phyloP scores from a whole-genome alignment of 2,329 filamentous ascomycete species.

The Pseudocercospora crystallina region DNA sequence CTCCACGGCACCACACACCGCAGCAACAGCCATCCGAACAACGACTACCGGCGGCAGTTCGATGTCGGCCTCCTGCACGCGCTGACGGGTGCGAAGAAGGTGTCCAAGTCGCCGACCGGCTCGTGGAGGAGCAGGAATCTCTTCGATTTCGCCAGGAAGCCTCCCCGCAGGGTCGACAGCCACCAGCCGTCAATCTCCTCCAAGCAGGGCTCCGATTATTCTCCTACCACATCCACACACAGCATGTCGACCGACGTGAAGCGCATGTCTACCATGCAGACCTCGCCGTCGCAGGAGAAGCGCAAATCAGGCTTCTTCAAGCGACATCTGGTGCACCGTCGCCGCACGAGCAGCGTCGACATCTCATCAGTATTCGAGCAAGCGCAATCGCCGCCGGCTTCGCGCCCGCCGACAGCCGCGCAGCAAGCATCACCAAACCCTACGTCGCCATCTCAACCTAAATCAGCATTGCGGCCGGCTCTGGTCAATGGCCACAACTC shows the following conservation, averaged over 20 bases:
- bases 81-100: too few species aligned
- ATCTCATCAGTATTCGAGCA: neutral
- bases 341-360: conserved; percentile 1
- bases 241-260: conserved; percentile 20
- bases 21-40: neutral
- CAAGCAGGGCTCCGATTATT: conserved; percentile 9
- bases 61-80: too few species aligned
- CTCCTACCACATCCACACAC: conserved; percentile 10
- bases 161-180: conserved; percentile 6
- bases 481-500: conserved; percentile 9
- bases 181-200: conserved; percentile 15
- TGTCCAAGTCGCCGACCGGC: too few species aligned
- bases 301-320: conserved; percentile 20
- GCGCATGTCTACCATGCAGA: conserved; percentile 14
- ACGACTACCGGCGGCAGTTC: neutral
- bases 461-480: conserved; percentile 3
- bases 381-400: conserved; percentile 5
- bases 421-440: conserved; percentile 5
- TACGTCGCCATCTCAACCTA: neutral
- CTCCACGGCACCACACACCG: conserved; percentile 8
- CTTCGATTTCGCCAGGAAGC: conserved; percentile 13
- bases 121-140: conserved; percentile 1
- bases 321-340: conserved; percentile 5
- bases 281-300: conserved; percentile 22
- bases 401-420: conserved; percentile 12